Conservation (phyloP, 192 early-diverging fungal species). For the Linnemannia hyalina region DNA sequence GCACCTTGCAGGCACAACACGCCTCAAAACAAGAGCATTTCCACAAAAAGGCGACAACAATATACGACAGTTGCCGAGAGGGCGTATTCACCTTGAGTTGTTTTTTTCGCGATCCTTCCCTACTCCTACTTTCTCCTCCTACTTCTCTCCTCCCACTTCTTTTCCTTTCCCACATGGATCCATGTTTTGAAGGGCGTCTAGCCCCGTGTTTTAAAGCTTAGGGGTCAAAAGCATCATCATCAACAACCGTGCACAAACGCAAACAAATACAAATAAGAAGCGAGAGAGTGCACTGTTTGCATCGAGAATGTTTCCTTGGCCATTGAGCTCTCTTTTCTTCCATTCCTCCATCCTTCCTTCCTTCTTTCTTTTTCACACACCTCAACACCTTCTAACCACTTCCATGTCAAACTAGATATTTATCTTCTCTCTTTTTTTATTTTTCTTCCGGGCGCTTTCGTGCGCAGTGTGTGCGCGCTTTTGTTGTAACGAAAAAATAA, state of each 20-base stretch:
- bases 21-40: background rate
- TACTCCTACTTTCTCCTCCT: background rate
- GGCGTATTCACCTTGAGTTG: background rate
- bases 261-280: background rate
- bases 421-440: background rate
- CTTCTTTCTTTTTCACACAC: too few species aligned
- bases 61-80: background rate
- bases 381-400: too few species aligned
- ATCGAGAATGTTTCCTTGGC: background rate
- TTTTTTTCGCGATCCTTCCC: background rate
- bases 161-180: background rate
- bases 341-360: too few species aligned
- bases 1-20: background rate
- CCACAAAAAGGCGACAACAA: background rate
- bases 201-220: constrained; percentile 2
- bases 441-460: background rate
- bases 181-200: background rate
- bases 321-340: background rate
- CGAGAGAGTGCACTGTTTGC: background rate
- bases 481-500: background rate
- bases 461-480: background rate
- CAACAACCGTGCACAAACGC: background rate
- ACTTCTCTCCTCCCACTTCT: background rate
- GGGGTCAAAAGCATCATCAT: background rate
- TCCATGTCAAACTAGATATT: background rate